Evolutionary conservation across 768 basidiomycete genomes (phyloP), one percentile per base, ranked within the genome.

Genomic region (Leccinum rimulosum): DNA sequence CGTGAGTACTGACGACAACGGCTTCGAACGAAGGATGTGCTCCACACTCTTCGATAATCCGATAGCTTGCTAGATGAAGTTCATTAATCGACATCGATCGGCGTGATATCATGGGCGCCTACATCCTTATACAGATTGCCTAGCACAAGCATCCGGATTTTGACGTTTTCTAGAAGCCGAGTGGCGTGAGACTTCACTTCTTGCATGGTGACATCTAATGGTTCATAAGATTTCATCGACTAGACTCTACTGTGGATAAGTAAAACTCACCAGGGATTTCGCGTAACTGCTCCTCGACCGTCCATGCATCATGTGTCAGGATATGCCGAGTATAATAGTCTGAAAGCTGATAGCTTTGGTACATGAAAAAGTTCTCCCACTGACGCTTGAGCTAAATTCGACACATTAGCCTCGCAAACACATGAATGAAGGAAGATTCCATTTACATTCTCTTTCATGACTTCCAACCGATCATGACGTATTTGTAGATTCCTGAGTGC

Each of bases 41-140:
- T 97, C 96, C 3, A 84, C 79, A 70, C 84, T 82, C 63, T 87
- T 84, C 4, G 87, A 85, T 15, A 98, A 80, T 54, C 75, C 74
- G 52, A 89, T 79, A 10, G 94, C 91, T 71, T 93, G 91, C 92
- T 93, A 69, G 47, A 70, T 49, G 58, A 57, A 55, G 28, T 36
- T 35, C 19, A 19, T 59, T 11, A 56, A 33, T 19, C 15, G 11
- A 51, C 25, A 30, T 22, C n/a, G 33, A 47, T 56, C 9, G 7
- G 25, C 49, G 40, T 43, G 36, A 49, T 51, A 35, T 3, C 43
- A 54, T 50, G 36, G 17, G 36, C 19, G 67, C 90, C 55, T 63
- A 93, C 92, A 71, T 95, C 86, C 67, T 89, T 88, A 64, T 82
- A 81, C 57, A 98, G 77, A 73, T 98, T 98, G 3, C 97, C 97